Conservation (phyloP, 192 early-diverging fungal species). For the Chytriomyces hyalinus region DNA sequence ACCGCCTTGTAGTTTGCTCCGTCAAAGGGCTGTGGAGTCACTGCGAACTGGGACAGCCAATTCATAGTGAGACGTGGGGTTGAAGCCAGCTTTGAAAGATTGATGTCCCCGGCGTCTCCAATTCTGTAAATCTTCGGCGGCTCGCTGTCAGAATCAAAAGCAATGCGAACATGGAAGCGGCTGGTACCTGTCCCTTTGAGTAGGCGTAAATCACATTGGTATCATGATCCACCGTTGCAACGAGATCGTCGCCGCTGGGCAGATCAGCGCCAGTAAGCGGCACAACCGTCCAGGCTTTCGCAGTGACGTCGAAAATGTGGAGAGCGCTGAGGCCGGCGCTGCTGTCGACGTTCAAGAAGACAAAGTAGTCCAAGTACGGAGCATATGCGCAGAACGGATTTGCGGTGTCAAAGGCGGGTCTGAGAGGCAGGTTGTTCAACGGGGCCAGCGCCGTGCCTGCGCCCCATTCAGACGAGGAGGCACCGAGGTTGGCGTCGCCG, state of each 20-base stretch:
- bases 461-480: slow-evolving; percentile 8
- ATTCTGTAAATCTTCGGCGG: slow-evolving; percentile 11
- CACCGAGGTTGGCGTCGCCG: slow-evolving; percentile 29
- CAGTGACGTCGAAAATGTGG: slow-evolving; percentile 10
- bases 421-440: slow-evolving; percentile 18
- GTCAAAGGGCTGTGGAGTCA: slow-evolving; percentile 24
- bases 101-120: slow-evolving; percentile 10
- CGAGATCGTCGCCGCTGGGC: background rate
- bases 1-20: slow-evolving; percentile 20
- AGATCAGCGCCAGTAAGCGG: background rate
- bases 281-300: slow-evolving; percentile 11
- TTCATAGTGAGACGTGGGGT: background rate
- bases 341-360: slow-evolving; percentile 15
- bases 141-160: background rate
- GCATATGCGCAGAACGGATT: slow-evolving; percentile 20
- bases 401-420: slow-evolving; percentile 25
- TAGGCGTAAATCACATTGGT: slow-evolving; percentile 27
- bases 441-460: background rate
- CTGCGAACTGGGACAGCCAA: slow-evolving; percentile 7
- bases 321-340: slow-evolving; percentile 7
- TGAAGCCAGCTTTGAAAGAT: background rate
- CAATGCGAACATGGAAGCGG: background rate
- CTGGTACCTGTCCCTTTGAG: slow-evolving; percentile 5
- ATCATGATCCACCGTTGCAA: slow-evolving; percentile 28
- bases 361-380: slow-evolving; percentile 16